Evolutionary conservation across 2,329 filamentous ascomycete species (phyloP), one percentile per base, ranked within the genome.

Genomic region (Penicillium janthinellum): DNA sequence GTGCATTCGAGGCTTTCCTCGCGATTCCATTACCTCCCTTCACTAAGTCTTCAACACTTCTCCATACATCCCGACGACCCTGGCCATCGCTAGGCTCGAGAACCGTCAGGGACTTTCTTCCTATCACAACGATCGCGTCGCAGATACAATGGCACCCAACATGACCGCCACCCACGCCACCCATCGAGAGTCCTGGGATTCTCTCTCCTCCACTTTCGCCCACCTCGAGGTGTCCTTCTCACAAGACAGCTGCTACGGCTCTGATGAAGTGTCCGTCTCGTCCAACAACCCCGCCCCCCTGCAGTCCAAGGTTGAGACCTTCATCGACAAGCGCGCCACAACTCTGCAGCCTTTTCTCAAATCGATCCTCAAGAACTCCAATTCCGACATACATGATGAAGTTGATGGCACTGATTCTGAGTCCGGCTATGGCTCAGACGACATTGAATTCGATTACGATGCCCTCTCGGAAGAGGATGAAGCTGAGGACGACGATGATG

Each of bases 171-270:
- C 67, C 38, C 63, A 57, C 35, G 61, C 66, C 47, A 61, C 57
- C 56, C 67, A 69, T 61, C 68, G 67, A 60, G 69, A 69, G 59
- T 73, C 71, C 35, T 77, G 74, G 74, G 72, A 76, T 56, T 75
- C 74, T 52, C 67, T 75, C 50, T 75, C 75, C 20, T 75, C 75
- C 49, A 65, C 70, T 15, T 74, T 76, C 34, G 72, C 73, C 25
- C 67, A 71, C 25, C 68, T 76, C n/a, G 74, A 77, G 34, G 67
- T 73, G 37, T 76, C 75, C 14, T 62, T 75, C 28, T 75, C 73
- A 34, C 75, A 75, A 38, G 75, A 77, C 67, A 77, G 74, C 52
- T 75, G 73, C 53, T 77, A 76, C 64, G 73, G 70, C 50, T 77
- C 75, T 12, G 75, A 77, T 58, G 74, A 75, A 57, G 58, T 73